Conservation (phyloP, 495 filamentous ascomycete genomes). For the Pyronema omphalodes region DNA sequence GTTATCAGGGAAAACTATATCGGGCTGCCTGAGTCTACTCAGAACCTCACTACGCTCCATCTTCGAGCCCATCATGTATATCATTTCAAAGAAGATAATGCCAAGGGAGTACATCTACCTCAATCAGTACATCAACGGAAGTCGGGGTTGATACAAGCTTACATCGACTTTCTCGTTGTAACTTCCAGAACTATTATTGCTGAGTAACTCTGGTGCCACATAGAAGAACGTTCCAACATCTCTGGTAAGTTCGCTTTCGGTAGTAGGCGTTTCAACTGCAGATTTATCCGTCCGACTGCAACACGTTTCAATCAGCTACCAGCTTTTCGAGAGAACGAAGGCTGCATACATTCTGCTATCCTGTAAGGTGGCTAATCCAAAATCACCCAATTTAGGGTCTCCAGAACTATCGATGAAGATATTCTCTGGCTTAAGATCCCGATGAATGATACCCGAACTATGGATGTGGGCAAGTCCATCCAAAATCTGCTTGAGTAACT, state of each 20-base stretch:
- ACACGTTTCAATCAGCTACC: too few relatives aligned
- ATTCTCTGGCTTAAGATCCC: slow-evolving; percentile 96
- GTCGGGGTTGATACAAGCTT: slow-evolving; percentile 22
- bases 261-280: slow-evolving; percentile 3
- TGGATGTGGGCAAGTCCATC: slow-evolving; percentile 88
- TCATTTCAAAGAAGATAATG: slow-evolving; percentile 98
- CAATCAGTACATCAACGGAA: not conserved
- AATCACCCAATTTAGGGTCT: slow-evolving; percentile 89
- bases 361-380: slow-evolving; percentile 59
- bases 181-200: slow-evolving; percentile 36
- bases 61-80: slow-evolving; percentile 53
- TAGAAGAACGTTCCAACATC: slow-evolving; percentile 92
- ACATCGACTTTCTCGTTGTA: slow-evolving; percentile 91
- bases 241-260: slow-evolving; percentile 40
- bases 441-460: slow-evolving; percentile 77
- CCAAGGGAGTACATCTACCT: slow-evolving; percentile 83
- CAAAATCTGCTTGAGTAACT: slow-evolving; percentile 74
- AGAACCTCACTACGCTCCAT: slow-evolving; percentile 80
- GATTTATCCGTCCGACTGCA: not conserved
- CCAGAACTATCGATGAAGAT: slow-evolving; percentile 83
- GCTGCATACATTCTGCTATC: not conserved
- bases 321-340: too few relatives aligned
- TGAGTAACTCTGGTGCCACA: slow-evolving; percentile 75
- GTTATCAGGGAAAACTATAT: slow-evolving; percentile 49
- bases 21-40: slow-evolving; percentile 45